Percentiles rank a stretch among this genome's conserved stretches.
Evolutionary conservation across 192 early-diverging fungal genomes (phyloP).

Genomic region (Dispira simplex): DNA sequence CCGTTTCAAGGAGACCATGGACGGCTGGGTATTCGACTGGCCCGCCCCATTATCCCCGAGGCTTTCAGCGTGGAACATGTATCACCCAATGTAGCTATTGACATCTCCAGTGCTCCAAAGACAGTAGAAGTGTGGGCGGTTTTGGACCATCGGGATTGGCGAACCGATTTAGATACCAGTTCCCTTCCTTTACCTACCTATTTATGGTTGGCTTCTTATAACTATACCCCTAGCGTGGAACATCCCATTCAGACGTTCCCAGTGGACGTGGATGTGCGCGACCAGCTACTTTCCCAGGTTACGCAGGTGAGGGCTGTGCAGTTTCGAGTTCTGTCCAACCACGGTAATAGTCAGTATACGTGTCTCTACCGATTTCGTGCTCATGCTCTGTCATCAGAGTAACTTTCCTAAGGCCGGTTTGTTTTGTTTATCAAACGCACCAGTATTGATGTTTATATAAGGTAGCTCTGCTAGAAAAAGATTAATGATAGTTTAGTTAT

Average conservation of each 20-base stretch:
- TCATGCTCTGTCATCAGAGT: slow-evolving; percentile 22
- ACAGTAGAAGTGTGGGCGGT: slow-evolving; percentile 45
- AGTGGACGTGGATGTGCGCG: slow-evolving; percentile 9
- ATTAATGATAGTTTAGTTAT: too few species aligned
- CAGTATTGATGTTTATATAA: too few species aligned
- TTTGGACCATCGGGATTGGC: not conserved
- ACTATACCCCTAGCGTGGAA: slow-evolving; percentile 29
- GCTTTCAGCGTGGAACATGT: slow-evolving; percentile 57
- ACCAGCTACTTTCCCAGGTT: slow-evolving; percentile 20
- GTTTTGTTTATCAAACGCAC: too few species aligned
- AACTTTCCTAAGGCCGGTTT: too few species aligned
- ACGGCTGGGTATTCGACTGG: slow-evolving; percentile 40
- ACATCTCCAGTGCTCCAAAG: slow-evolving; percentile 43
- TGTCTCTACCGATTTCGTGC: slow-evolving; percentile 62
- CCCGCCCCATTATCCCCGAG: slow-evolving; percentile 34
- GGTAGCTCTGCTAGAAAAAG: too few species aligned
- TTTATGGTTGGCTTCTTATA: slow-evolving; percentile 17
- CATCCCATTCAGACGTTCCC: slow-evolving; percentile 27
- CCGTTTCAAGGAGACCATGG: slow-evolving; percentile 45
- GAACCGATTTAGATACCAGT: slow-evolving; percentile 12
- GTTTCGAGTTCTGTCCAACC: slow-evolving; percentile 46
- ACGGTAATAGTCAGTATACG: slow-evolving; percentile 53
- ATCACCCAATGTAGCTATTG: slow-evolving; percentile 32
- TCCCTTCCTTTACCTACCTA: slow-evolving; percentile 17
- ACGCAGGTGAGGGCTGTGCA: slow-evolving; percentile 28